phyloP scores from a whole-genome alignment of 495 filamentous ascomycete species.

The Xylaria longipes region DNA sequence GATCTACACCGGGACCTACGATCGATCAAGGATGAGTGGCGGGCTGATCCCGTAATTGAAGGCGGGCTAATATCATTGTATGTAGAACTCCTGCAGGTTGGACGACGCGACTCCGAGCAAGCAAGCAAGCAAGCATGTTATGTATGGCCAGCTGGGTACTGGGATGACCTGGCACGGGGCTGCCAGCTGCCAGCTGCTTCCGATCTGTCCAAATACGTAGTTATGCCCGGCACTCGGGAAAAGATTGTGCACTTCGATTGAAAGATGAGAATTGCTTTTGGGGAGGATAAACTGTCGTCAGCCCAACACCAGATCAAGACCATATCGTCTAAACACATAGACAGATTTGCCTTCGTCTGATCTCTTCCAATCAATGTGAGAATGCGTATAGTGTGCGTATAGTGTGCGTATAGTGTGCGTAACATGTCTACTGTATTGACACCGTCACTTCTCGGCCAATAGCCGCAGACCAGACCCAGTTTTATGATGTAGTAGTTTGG shows the following conservation, averaged over 20 bases:
- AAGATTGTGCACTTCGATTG: too few relatives aligned
- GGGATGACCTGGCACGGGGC: background rate
- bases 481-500: conserved; percentile 33
- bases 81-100: too few relatives aligned
- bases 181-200: background rate
- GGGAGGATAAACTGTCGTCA: too few relatives aligned
- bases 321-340: too few relatives aligned
- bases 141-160: too few relatives aligned
- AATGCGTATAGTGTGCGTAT: background rate
- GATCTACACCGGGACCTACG: background rate
- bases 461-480: background rate
- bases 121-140: too few relatives aligned
- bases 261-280: too few relatives aligned
- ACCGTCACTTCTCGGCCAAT: background rate
- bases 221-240: too few relatives aligned
- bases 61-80: background rate
- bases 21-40: background rate
- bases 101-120: background rate
- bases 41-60: background rate
- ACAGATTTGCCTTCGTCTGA: background rate
- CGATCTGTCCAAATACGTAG: background rate
- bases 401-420: background rate
- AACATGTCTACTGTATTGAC: too few relatives aligned
- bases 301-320: too few relatives aligned
- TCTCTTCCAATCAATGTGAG: background rate